Evolutionary conservation across 257 asterid genomes (phyloP).

Genomic region (Linaria vulgaris): DNA sequence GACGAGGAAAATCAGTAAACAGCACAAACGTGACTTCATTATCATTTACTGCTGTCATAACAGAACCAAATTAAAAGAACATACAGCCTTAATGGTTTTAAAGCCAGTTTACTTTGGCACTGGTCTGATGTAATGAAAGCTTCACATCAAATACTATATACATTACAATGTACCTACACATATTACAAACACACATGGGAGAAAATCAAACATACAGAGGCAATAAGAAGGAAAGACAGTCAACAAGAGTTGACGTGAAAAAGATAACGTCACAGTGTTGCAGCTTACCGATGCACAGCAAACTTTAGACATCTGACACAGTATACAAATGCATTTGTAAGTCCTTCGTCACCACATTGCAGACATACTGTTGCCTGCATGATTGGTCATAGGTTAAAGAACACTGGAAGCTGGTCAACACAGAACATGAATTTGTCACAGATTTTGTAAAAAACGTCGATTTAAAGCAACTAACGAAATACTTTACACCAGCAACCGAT

Average conservation of each 20-base stretch:
- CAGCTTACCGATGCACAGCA: slow-evolving; percentile 68
- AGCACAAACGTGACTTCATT: no score
- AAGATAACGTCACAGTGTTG: neutral
- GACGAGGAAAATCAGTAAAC: no score
- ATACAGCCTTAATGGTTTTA: no score
- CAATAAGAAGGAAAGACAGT: no score
- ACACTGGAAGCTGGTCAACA: slow-evolving; percentile 8
- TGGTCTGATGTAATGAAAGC: no score
- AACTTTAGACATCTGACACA: slow-evolving; percentile 54
- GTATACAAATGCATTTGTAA: slow-evolving; percentile 45
- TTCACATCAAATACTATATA: neutral
- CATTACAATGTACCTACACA: neutral
- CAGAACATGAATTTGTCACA: neutral
- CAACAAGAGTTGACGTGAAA: no score
- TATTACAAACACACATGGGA: slow-evolving; percentile 3
- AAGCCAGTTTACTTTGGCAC: no score
- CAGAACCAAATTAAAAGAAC: no score
- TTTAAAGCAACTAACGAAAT: slow-evolving; percentile 1
- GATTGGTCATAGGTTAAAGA: slow-evolving; percentile 11
- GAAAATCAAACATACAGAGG: neutral
- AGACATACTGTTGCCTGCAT: slow-evolving; percentile 56
- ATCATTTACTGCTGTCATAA: no score
- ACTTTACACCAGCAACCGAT: neutral
- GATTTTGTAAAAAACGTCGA: slow-evolving; percentile 11
- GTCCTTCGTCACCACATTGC: slow-evolving; percentile 66